phyloP scores from a whole-genome alignment of 164 flowering plant genomes.

The Akebia trifoliata region DNA sequence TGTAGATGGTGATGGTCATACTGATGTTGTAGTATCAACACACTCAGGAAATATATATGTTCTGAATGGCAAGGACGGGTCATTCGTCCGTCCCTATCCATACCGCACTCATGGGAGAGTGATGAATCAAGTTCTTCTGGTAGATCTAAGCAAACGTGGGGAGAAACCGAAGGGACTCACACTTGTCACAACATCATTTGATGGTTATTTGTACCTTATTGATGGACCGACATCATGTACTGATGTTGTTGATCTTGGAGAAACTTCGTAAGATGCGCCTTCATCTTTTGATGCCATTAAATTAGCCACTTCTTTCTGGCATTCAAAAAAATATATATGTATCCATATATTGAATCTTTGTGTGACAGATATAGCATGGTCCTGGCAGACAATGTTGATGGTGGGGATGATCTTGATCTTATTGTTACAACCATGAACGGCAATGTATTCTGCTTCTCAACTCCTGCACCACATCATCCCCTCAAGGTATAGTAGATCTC shows the following conservation, averaged over 20 bases:
- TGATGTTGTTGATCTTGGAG: constrained; percentile 99
- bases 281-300: constrained; percentile 2
- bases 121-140: constrained; percentile 91
- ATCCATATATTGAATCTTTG: neutral
- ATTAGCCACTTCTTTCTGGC: too few relatives aligned
- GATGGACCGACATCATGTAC: constrained; percentile 96
- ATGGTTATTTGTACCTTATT: constrained; percentile 92
- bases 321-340: too few relatives aligned
- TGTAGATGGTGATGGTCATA: constrained; percentile 95
- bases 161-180: constrained; percentile 86
- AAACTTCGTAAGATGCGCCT: constrained; percentile 75
- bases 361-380: constrained; percentile 95
- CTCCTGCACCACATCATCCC: constrained; percentile 87
- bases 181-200: constrained; percentile 90
- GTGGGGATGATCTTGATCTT: constrained; percentile 98
- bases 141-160: constrained; percentile 78
- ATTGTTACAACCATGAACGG: constrained; percentile 98
- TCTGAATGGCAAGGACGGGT: constrained; percentile 93
- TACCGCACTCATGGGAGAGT: constrained; percentile 96
- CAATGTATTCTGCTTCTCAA: constrained; percentile 98
- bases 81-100: constrained; percentile 77
- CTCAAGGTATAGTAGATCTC: constrained; percentile 56
- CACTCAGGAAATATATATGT: constrained; percentile 91
- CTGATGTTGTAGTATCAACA: constrained; percentile 92
- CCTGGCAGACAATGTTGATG: constrained; percentile 96